Base-by-base conservation (phyloP, 495 filamentous ascomycete genomes). In the Neurospora intermedia region DNA sequence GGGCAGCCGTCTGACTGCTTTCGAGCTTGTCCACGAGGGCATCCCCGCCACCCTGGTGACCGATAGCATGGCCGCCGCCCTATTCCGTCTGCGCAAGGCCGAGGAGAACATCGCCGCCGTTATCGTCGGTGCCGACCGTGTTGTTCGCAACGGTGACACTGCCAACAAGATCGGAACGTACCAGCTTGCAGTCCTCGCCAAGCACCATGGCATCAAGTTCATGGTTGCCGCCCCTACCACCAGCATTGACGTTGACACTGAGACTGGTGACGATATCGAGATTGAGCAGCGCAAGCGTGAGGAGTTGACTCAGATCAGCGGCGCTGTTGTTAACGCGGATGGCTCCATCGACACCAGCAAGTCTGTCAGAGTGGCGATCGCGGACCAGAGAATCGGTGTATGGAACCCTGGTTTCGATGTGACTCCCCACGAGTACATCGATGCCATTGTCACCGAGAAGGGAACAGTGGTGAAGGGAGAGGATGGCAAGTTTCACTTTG, bases 111-210 rank as follows among this genome's bases (percentile, higher is more conserved):
- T 98, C 73, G 88, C 89, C 41, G 94, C 93, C 23, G 92, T 99
- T 71, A 89, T 99, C 71, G 96, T 98, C 1, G 96, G 96, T 23
- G 96, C 96, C 23, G 96, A 99, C 80, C 89, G 96, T 69, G 96
- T 99, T 11, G 96, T 94, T 46, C 91, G 93, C 40, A 99, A 99
- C 79, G 96, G 96, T 43, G 96, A 99, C 82, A 98, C 96, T 3
- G 96, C 96, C 62, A 99, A 99, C 81, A 99, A 99, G 84, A 96
- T 99, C 73, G 96, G 96, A 40, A 99, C 96, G n/a, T 98, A 98
- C 80, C 82, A 87, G 46, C 87, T 99, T 40, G 94, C 96, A 13
- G 92, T 97, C 4, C 85, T 96, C 39, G 96, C 96, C 31, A 90
- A 87, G 74, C 84, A 93, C 77, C 96, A 98, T 79, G 92, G 90